Evolutionary conservation across 805 yeast species (phyloP).

Genomic region (Cyberlindnera japonica): DNA sequence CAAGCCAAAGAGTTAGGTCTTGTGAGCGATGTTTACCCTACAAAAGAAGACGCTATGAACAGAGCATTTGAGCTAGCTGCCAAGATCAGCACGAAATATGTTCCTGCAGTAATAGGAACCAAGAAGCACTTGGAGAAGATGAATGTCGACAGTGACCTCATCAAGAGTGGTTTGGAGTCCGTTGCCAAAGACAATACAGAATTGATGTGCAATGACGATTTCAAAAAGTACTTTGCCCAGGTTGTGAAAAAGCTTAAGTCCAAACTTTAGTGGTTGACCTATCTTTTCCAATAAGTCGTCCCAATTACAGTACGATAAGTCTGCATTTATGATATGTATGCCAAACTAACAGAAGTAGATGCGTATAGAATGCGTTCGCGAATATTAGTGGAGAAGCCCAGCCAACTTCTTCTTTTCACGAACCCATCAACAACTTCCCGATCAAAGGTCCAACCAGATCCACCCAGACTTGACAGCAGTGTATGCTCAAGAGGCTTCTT

Average conservation of each 20-base stretch:
- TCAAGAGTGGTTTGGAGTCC: slow-evolving; percentile 43
- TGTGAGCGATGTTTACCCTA: slow-evolving; percentile 43
- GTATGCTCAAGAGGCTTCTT: neutral
- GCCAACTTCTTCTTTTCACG: no score
- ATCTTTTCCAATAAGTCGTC: no score
- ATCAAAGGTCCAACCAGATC: no score
- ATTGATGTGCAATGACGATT: slow-evolving; percentile 15
- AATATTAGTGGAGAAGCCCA: no score
- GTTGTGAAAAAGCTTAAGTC: slow-evolving; percentile 8
- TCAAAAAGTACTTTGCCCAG: slow-evolving; percentile 10
- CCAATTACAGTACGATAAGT: no score
- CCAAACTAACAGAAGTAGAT: no score
- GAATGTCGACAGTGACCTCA: slow-evolving; percentile 35
- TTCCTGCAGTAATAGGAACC: slow-evolving; percentile 64
- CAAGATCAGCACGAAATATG: slow-evolving; percentile 42
- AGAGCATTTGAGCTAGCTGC: slow-evolving; percentile 46
- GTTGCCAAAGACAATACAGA: slow-evolving; percentile 52
- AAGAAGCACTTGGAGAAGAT: slow-evolving; percentile 48
- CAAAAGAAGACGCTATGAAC: slow-evolving; percentile 45
- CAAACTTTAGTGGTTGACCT: slow-evolving; percentile 6
- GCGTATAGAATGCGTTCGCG: no score
- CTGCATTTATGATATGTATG: no score
- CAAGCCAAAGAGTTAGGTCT: slow-evolving; percentile 57
- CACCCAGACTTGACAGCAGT: neutral
- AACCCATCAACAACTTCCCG: no score